These are phyloP conservation scores for Pezicula rhizophila DNA, from an alignment of 2,329 filamentous ascomycete species.

Conservation along the genomic window DNA sequence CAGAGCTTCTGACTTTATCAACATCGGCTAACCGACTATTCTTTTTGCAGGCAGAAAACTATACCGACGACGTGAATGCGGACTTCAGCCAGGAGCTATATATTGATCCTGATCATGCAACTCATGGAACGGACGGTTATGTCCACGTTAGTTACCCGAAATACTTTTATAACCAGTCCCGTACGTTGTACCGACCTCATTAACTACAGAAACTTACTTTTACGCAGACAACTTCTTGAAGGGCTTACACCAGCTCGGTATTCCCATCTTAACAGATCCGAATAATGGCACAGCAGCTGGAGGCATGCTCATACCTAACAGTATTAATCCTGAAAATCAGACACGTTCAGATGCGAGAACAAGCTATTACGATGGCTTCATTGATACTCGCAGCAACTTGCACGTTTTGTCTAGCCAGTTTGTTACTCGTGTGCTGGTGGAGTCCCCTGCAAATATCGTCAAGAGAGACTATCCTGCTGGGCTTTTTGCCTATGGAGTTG, in stretches of 20 bases:
- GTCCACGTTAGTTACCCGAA: slow-evolving; percentile 33
- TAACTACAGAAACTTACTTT: neutral
- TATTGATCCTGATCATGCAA: slow-evolving; percentile 22
- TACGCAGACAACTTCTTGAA: slow-evolving; percentile 31
- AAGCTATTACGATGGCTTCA: slow-evolving; percentile 33
- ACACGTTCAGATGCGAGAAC: slow-evolving; percentile 34
- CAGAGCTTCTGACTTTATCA: neutral
- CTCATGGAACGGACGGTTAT: slow-evolving; percentile 31
- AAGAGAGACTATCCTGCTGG: slow-evolving; percentile 7
- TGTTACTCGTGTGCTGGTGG: slow-evolving; percentile 31
- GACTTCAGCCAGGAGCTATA: slow-evolving; percentile 17
- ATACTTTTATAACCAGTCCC: slow-evolving; percentile 34
- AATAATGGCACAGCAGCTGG: slow-evolving; percentile 33
- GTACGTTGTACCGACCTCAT: slow-evolving; percentile 19
- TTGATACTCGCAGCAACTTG: slow-evolving; percentile 30
- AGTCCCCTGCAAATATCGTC: slow-evolving; percentile 6
- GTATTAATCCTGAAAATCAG: slow-evolving; percentile 32
- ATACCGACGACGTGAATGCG: slow-evolving; percentile 22
- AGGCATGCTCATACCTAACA: slow-evolving; percentile 32
- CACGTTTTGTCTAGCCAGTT: slow-evolving; percentile 33
- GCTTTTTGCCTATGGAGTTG: slow-evolving; percentile 28
- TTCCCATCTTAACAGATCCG: slow-evolving; percentile 30
- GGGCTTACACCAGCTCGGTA: slow-evolving; percentile 32
- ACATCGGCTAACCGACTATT: neutral
- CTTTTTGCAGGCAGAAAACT: slow-evolving; percentile 29